Evolutionary conservation across 2,329 filamentous ascomycete species (phyloP).

Genomic region (Aspergillus ruber): DNA sequence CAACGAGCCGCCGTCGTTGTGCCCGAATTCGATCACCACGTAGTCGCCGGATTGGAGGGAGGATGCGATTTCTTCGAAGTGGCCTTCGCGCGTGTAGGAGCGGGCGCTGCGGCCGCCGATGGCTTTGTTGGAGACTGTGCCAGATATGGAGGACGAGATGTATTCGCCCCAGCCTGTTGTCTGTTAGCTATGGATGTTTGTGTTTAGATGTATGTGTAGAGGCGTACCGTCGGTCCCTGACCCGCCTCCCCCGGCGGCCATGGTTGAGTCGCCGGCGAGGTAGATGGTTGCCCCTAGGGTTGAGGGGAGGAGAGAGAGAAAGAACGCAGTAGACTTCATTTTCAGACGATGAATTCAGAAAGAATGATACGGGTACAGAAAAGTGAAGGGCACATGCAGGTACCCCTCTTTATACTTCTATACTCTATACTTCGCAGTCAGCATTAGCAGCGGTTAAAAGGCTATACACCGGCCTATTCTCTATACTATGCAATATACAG

Average conservation of each 20-base stretch:
- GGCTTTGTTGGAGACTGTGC: slow-evolving; percentile 56
- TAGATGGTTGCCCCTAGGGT: slow-evolving; percentile 22
- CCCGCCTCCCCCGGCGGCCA: slow-evolving; percentile 21
- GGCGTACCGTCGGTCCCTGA: slow-evolving; percentile 17
- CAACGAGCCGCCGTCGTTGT: slow-evolving; percentile 62
- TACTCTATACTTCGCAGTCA: no score
- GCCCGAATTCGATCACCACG: slow-evolving; percentile 65
- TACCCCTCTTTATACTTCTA: no score
- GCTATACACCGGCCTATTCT: no score
- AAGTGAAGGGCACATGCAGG: no score
- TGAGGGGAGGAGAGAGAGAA: slow-evolving; percentile 17
- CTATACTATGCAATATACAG: no score
- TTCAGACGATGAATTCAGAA: not conserved
- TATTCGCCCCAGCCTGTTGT: slow-evolving; percentile 56
- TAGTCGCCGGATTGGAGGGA: slow-evolving; percentile 54
- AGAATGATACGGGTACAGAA: not conserved
- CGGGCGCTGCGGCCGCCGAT: slow-evolving; percentile 61
- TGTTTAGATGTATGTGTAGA: not conserved
- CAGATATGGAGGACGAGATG: slow-evolving; percentile 46
- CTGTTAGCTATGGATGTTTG: slow-evolving; percentile 1
- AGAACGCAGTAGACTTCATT: slow-evolving; percentile 16
- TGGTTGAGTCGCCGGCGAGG: slow-evolving; percentile 31
- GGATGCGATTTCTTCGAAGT: slow-evolving; percentile 53
- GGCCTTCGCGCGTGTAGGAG: slow-evolving; percentile 60
- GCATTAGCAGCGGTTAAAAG: no score